These are phyloP conservation scores for Helminthosporium solani DNA, from an alignment of 2,329 filamentous ascomycete genomes.

Conservation along the genomic window DNA sequence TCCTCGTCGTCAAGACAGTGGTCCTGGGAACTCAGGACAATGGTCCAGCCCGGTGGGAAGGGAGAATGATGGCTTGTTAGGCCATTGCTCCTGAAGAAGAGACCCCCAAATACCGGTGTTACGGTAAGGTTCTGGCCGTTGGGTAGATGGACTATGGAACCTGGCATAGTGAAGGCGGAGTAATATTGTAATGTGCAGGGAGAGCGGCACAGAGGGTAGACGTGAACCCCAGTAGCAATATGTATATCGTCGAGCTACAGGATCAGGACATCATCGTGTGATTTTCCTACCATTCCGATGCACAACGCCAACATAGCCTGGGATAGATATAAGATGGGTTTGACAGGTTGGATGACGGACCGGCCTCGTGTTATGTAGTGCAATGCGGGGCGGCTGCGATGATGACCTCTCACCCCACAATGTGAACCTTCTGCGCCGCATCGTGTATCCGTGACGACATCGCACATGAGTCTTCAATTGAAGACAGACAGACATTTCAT, in stretches of 20 bases:
- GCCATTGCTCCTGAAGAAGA: slow-evolving; percentile 84
- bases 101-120: slow-evolving; percentile 83
- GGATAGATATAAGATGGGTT: neutral
- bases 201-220: slow-evolving; percentile 3
- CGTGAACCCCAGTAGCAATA: neutral
- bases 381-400: slow-evolving; percentile 6
- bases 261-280: neutral
- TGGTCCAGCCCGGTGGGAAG: slow-evolving; percentile 86
- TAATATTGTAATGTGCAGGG: slow-evolving; percentile 10
- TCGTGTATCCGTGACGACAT: no score
- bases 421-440: no score
- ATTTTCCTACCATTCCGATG: neutral
- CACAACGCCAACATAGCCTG: slow-evolving; percentile 1
- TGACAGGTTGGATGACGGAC: neutral
- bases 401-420: neutral
- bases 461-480: no score
- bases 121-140: slow-evolving; percentile 85
- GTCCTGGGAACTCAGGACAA: slow-evolving; percentile 74
- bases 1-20: slow-evolving; percentile 36
- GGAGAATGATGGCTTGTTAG: slow-evolving; percentile 64
- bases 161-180: slow-evolving; percentile 42
- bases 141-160: slow-evolving; percentile 67
- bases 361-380: neutral
- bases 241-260: neutral
- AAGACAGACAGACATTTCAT: neutral